Evolutionary conservation across 306 rosid species (phyloP).

Genomic region (Casuarina cunninghamiana): DNA sequence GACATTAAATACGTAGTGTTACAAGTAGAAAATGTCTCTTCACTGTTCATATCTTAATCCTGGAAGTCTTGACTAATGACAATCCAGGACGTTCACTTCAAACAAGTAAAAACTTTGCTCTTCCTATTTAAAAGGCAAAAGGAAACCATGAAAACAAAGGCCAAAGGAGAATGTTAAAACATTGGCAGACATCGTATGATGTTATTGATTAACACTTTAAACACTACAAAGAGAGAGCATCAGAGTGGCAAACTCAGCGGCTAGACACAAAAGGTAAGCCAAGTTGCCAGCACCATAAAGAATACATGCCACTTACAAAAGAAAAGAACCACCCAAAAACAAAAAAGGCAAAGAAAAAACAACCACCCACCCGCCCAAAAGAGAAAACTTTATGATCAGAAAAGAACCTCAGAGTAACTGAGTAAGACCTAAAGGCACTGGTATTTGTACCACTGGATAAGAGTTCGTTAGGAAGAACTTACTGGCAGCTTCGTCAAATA

Average conservation of each 20-base stretch:
- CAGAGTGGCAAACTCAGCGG: background rate
- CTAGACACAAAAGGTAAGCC: background rate
- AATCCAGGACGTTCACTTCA: background rate
- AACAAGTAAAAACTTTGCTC: background rate
- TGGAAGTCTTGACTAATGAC: background rate
- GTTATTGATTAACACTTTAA: background rate
- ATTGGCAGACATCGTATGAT: background rate
- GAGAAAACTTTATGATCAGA: background rate
- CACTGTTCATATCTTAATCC: background rate
- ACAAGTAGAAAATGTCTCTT: background rate
- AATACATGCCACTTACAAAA: background rate
- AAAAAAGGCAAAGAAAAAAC: too few relatives aligned
- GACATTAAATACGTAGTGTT: background rate
- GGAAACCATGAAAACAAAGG: background rate
- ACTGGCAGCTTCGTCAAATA: conserved; percentile 14
- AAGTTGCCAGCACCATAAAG: background rate
- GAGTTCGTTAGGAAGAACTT: background rate
- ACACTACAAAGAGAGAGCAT: background rate
- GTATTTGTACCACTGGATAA: background rate
- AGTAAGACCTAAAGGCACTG: background rate
- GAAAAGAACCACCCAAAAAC: background rate
- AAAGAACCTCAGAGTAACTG: background rate
- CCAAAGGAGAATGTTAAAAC: background rate
- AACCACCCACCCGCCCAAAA: too few relatives aligned
- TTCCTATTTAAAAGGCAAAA: background rate